Evolutionary conservation across 106 monocot genomes (phyloP).

Genomic region (Amphibolis antarctica): DNA sequence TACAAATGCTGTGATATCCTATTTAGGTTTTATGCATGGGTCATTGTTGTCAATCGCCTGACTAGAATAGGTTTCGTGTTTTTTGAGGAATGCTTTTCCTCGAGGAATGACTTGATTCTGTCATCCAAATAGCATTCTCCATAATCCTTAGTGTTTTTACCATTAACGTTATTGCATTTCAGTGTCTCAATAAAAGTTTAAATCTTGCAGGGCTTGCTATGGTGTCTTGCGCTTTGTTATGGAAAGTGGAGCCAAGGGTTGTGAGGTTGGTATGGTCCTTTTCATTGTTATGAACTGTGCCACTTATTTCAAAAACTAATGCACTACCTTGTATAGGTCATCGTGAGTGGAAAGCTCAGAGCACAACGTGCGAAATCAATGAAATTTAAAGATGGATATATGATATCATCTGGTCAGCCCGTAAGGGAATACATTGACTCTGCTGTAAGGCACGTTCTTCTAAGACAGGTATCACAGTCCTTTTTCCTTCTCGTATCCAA

Average conservation of each 20-base stretch:
- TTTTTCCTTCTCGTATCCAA: background rate
- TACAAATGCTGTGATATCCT: too few species aligned
- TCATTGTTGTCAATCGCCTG: too few species aligned
- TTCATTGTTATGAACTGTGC: background rate
- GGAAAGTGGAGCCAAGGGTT: constrained; percentile 80
- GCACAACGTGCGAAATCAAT: constrained; percentile 28
- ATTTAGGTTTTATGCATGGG: too few species aligned
- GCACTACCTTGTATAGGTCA: constrained; percentile 7
- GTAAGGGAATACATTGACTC: constrained; percentile 28
- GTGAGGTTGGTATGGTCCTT: constrained; percentile 34
- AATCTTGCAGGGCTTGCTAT: constrained; percentile 72
- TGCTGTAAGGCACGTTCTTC: constrained; percentile 24
- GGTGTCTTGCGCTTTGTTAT: constrained; percentile 75
- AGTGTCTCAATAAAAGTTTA: too few species aligned
- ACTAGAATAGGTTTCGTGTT: too few species aligned
- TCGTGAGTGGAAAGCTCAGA: constrained; percentile 26
- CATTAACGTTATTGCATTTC: too few species aligned
- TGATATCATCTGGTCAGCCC: constrained; percentile 29
- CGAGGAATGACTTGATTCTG: too few species aligned
- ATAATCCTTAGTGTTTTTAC: too few species aligned
- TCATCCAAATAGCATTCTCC: too few species aligned
- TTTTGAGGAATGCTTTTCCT: too few species aligned
- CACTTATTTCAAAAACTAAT: background rate
- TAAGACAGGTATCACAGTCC: constrained; percentile 17
- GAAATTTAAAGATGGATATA: constrained; percentile 31